Conservation (phyloP, 2,329 filamentous ascomycete genomes). For the Apiospora pterosperma region DNA sequence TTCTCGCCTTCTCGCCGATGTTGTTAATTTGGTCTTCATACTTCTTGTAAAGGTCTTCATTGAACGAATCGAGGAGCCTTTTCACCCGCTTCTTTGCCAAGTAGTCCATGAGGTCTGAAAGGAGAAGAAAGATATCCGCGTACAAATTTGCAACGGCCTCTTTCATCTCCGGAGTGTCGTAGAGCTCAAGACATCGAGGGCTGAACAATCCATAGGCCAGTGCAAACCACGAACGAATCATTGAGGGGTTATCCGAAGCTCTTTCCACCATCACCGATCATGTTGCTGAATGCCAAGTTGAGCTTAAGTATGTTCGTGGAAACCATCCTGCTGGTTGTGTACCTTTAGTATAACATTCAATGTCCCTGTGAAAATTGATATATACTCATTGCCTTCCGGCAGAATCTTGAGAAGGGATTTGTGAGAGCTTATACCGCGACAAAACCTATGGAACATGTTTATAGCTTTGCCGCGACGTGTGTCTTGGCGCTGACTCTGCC, state of each 20-base stretch:
- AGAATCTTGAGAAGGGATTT: constrained; percentile 21
- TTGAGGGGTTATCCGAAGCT: neutral
- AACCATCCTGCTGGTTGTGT: neutral
- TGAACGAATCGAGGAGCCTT: neutral
- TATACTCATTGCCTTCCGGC: constrained; percentile 25
- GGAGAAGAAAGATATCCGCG: neutral
- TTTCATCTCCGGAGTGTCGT: neutral
- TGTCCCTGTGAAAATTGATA: constrained; percentile 24
- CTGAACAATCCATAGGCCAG: neutral
- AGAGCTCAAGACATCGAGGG: neutral
- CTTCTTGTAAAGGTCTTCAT: neutral
- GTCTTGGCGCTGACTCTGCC: neutral
- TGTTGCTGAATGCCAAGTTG: constrained; percentile 9
- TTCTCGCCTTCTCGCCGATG: neutral
- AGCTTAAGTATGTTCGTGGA: too few species aligned
- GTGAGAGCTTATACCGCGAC: constrained; percentile 17
- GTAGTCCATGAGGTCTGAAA: neutral
- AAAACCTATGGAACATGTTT: neutral
- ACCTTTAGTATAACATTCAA: constrained; percentile 24
- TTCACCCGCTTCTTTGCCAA: neutral
- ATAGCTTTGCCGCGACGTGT: neutral
- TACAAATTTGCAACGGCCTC: neutral
- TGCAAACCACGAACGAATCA: neutral
- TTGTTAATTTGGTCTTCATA: neutral
- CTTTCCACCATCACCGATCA: constrained; percentile 16